Percentiles rank a stretch among this genome's conserved stretches.
phyloP scores from a whole-genome alignment of 2,329 filamentous ascomycete genomes.

The Ceratocystis papillata region DNA sequence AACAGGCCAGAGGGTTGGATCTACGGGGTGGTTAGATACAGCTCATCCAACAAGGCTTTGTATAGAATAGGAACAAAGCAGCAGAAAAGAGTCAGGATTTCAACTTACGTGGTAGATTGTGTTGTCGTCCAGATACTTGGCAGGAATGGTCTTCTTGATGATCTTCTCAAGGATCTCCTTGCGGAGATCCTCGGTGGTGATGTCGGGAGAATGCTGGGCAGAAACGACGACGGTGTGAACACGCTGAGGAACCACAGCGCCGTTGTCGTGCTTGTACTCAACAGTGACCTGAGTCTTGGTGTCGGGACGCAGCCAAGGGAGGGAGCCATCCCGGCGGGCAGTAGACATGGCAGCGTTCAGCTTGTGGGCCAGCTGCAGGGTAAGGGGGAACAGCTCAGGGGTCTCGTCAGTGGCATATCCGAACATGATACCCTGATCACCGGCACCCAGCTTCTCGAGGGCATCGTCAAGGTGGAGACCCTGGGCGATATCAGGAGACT shows the following conservation, averaged over 20 bases:
- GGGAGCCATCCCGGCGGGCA: constrained; percentile 73
- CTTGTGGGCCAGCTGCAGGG: constrained; percentile 88
- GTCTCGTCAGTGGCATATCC: constrained; percentile 99
- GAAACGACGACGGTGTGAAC: constrained; percentile 96
- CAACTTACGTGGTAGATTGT: constrained; percentile 82
- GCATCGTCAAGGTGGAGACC: constrained; percentile 97
- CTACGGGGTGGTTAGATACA: constrained; percentile 30
- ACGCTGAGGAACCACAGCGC: constrained; percentile 80
- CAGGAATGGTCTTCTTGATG: constrained; percentile 87
- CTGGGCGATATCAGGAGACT: constrained; percentile 97
- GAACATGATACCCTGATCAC: constrained; percentile 99
- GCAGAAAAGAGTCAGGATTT: background rate
- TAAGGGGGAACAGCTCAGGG: constrained; percentile 90
- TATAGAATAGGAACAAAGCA: background rate
- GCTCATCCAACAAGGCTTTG: background rate
- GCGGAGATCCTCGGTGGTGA: constrained; percentile 83
- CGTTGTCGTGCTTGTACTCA: constrained; percentile 94
- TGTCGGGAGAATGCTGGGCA: constrained; percentile 81
- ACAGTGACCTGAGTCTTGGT: constrained; percentile 99
- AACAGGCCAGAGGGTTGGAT: constrained; percentile 97
- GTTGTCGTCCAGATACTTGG: constrained; percentile 80
- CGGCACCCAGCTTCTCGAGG: constrained; percentile 92
- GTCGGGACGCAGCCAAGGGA: constrained; percentile 93
- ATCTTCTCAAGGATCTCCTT: constrained; percentile 97
- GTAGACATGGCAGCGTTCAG: constrained; percentile 91